phyloP scores from a whole-genome alignment of 108 stramenopile species.

The Nitzschia sp. region DNA sequence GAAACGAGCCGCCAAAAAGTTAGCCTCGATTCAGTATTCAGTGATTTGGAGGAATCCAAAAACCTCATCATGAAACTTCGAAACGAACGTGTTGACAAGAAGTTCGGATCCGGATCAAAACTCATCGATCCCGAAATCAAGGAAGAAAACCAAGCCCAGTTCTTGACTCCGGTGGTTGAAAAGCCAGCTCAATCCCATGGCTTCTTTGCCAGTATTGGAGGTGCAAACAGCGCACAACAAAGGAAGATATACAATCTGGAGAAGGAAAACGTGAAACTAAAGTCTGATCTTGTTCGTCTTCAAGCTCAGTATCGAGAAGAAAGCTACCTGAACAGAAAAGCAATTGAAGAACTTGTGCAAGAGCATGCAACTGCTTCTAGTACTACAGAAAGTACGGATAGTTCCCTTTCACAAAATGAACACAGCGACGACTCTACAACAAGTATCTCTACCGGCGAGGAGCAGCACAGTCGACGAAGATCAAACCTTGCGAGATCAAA shows the following conservation, averaged over 20 bases:
- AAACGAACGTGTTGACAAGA: background rate
- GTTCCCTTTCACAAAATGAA: too few relatives aligned
- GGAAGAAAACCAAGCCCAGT: background rate
- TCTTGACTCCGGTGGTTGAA: background rate
- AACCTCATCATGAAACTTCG: background rate
- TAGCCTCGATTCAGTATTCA: background rate
- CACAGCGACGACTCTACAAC: background rate
- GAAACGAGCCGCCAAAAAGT: conserved; percentile 1
- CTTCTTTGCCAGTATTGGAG: background rate
- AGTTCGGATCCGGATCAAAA: background rate
- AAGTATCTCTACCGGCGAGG: too few relatives aligned
- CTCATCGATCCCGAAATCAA: background rate
- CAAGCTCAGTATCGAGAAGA: background rate
- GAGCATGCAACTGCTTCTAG: background rate
- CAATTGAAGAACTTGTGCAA: background rate
- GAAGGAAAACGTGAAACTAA: background rate
- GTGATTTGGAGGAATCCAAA: background rate
- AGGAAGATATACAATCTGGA: background rate
- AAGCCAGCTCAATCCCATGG: background rate
- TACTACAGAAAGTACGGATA: background rate
- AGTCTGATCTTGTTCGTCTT: background rate
- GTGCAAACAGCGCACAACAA: background rate
- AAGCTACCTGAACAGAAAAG: background rate
- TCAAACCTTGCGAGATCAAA: background rate
- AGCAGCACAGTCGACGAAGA: background rate